Evolutionary conservation across 306 rosid species (phyloP), one percentile per base, ranked within the genome.

Genomic region (Cucurbita pepo): DNA sequence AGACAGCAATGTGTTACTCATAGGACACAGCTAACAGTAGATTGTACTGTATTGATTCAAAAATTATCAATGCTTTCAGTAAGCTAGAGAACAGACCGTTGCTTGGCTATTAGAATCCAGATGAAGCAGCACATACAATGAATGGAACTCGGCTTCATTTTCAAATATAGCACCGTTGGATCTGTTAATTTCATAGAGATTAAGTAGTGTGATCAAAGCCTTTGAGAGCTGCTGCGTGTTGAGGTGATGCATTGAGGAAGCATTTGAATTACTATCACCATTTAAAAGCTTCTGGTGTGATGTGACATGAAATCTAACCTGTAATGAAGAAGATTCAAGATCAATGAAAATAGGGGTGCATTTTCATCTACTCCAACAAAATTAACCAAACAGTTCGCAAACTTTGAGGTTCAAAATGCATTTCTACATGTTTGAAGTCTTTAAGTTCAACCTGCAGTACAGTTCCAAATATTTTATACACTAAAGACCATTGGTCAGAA

Each of bases 171-270:
- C 69, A 76, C 77, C 76, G 58, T 88, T 73, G 67, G 72, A 73
- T 78, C 78, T 72, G 81, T 85, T 86, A 61, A 81, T 87, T 43
- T 87, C 91, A 45, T 94, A 94, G 67, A 94, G 77, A 81, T 82
- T 80, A 40, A 84, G 82, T 43, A 94, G 81, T 59, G 96, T 84
- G 38, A 88, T 58, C 81, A 94, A 78, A 50, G 98, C 77, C 87
- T 94, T 94, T 3, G 90, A 78, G 66, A 94, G 97, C 81, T 90
- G 98, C 75, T 94, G 97, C 96, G 80, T 69, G 85, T 88, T 90
- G 64, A 94, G 97, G 82, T 89, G 84, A 77, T 82, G 96, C 78
- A 83, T 61, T 67, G 98, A 87, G 81, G 96, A 80, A 7, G 81
- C 81, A 71, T 84, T 86, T 61, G 87, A 82, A 81, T 81, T 81